phyloP scores from a whole-genome alignment of 148 eudicot species.

The Rhododendron ferrugineum region DNA sequence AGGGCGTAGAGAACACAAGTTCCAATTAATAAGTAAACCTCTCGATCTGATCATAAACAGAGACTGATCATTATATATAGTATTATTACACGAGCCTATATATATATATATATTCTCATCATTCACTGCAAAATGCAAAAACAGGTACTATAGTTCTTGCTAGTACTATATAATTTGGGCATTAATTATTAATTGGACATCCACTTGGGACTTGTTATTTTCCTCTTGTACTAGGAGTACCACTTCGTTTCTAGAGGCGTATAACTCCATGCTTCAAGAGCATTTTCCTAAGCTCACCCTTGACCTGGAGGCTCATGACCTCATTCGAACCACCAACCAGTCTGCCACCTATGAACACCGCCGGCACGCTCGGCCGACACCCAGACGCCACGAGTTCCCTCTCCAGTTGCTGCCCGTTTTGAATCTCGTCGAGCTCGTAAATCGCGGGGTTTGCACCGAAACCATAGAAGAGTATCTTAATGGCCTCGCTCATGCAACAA shows the following conservation, averaged over 20 bases:
- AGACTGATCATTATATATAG: background rate
- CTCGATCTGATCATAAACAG: slow-evolving; percentile 14
- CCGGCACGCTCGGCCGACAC: slow-evolving; percentile 45
- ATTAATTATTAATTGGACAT: background rate
- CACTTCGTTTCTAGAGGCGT: background rate
- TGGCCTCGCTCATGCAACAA: slow-evolving; percentile 63
- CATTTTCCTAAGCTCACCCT: slow-evolving; percentile 47
- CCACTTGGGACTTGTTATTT: background rate
- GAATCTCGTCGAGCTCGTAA: slow-evolving; percentile 61
- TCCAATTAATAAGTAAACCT: background rate
- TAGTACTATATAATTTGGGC: background rate
- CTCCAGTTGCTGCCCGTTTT: slow-evolving; percentile 59
- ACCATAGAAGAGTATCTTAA: slow-evolving; percentile 50
- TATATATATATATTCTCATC: background rate
- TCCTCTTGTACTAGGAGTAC: background rate
- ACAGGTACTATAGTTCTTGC: background rate
- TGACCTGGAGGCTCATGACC: slow-evolving; percentile 67
- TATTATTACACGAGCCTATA: background rate
- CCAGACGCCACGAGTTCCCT: slow-evolving; percentile 39
- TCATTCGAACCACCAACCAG: slow-evolving; percentile 71
- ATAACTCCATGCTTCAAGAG: slow-evolving; percentile 61
- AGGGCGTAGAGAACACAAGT: background rate
- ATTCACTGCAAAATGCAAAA: background rate
- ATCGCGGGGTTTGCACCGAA: slow-evolving; percentile 63
- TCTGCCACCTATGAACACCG: slow-evolving; percentile 58